phyloP scores from a whole-genome alignment of 345 rosid genomes.

The Xanthoceras sorbifolium region DNA sequence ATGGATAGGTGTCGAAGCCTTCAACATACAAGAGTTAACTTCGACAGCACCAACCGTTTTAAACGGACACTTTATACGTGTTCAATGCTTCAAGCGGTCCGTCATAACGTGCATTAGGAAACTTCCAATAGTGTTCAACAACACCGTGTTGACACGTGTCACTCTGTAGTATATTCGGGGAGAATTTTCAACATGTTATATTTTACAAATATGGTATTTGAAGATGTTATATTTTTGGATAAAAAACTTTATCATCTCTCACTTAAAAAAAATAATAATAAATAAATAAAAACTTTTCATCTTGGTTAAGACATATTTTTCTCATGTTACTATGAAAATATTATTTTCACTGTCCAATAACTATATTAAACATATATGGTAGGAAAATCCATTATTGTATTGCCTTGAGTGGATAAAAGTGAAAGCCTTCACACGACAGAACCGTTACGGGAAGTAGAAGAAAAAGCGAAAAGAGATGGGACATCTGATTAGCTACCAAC shows the following conservation, averaged over 20 bases:
- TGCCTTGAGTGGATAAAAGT: neutral
- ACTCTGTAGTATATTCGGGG: neutral
- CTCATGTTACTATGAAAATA: too few relatives aligned
- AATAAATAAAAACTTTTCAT: too few relatives aligned
- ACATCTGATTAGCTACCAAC: neutral
- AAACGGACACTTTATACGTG: neutral
- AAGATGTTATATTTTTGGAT: too few relatives aligned
- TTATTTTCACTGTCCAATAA: too few relatives aligned
- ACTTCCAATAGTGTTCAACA: neutral
- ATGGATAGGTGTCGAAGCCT: neutral
- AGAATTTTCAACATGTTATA: too few relatives aligned
- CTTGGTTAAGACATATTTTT: too few relatives aligned
- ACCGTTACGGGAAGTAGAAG: conserved; percentile 7
- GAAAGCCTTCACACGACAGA: neutral
- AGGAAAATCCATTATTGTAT: too few relatives aligned
- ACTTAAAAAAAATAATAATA: too few relatives aligned
- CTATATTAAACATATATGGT: too few relatives aligned
- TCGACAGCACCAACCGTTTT: neutral
- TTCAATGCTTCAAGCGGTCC: neutral
- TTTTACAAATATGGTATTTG: too few relatives aligned
- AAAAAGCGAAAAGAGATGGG: neutral
- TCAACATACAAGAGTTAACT: neutral
- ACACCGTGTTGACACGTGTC: neutral
- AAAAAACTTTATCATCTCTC: too few relatives aligned
- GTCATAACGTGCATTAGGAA: neutral